Evolutionary conservation across 179 eudicot species (phyloP).

Genomic region (Corrigiola litoralis): DNA sequence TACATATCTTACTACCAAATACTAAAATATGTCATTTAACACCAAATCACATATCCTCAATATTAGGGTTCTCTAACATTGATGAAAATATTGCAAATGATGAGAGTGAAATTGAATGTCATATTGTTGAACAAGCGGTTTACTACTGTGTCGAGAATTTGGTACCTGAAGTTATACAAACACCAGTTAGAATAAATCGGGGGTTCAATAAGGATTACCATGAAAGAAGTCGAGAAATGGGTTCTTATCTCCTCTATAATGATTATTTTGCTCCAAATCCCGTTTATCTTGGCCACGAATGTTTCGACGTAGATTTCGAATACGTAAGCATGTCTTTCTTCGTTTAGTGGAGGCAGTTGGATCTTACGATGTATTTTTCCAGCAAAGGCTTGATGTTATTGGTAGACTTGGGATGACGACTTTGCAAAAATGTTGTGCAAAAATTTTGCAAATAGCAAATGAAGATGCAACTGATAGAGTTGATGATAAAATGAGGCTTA

Average conservation of each 20-base stretch:
- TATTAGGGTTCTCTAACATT: too few species aligned
- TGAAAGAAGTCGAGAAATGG: background rate
- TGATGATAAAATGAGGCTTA: background rate
- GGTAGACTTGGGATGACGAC: background rate
- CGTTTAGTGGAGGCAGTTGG: background rate
- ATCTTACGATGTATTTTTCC: background rate
- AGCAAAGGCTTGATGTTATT: background rate
- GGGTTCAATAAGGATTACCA: too few species aligned
- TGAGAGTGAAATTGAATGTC: too few species aligned
- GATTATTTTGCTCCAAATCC: constrained; percentile 1
- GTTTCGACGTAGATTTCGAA: background rate
- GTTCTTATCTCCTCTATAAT: background rate
- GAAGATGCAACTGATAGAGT: background rate
- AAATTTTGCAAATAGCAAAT: background rate
- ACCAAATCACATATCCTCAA: too few species aligned
- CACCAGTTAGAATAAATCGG: too few species aligned
- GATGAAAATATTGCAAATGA: too few species aligned
- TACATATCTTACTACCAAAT: too few species aligned
- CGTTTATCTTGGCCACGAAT: background rate
- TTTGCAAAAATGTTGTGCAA: background rate
- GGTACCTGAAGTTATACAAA: too few species aligned
- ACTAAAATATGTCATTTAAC: too few species aligned
- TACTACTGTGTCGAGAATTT: too few species aligned
- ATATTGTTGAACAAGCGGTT: too few species aligned
- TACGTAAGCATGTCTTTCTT: background rate